phyloP scores from a whole-genome alignment of 805 yeast genomes.

The Ogataea pignaliae region DNA sequence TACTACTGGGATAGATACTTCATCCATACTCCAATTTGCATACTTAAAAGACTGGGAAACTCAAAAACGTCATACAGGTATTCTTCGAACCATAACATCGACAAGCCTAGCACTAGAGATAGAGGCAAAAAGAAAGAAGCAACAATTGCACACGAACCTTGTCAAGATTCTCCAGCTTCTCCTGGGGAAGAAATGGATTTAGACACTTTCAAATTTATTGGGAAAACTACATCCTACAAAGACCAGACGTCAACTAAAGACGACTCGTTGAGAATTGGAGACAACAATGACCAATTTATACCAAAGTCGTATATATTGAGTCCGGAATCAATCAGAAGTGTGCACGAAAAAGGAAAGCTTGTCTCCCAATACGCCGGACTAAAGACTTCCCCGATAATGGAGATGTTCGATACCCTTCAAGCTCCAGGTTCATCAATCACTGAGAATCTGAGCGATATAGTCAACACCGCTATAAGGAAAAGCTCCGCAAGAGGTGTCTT shows the following conservation, averaged over 20 bases:
- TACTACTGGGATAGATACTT: constrained; percentile 37
- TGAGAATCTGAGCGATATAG: no score
- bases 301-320: constrained; percentile 20
- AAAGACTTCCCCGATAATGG: constrained; percentile 8
- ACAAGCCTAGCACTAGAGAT: no score
- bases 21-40: constrained; percentile 33
- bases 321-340: constrained; percentile 14
- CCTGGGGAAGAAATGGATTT: neutral
- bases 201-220: neutral
- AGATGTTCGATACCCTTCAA: constrained; percentile 8
- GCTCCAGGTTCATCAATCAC: no score
- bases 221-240: neutral
- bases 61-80: neutral
- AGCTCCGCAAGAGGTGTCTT: no score
- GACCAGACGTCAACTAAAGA: neutral
- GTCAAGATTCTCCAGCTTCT: no score
- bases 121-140: neutral
- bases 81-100: neutral
- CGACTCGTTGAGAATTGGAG: neutral
- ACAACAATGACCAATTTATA: constrained; percentile 5
- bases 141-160: no score
- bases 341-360: constrained; percentile 15
- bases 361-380: constrained; percentile 16
- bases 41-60: constrained; percentile 14
- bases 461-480: no score